These are phyloP conservation scores for Paraphaeosphaeria minitans DNA, from an alignment of 2,329 filamentous ascomycete genomes.

Conservation along the genomic window DNA sequence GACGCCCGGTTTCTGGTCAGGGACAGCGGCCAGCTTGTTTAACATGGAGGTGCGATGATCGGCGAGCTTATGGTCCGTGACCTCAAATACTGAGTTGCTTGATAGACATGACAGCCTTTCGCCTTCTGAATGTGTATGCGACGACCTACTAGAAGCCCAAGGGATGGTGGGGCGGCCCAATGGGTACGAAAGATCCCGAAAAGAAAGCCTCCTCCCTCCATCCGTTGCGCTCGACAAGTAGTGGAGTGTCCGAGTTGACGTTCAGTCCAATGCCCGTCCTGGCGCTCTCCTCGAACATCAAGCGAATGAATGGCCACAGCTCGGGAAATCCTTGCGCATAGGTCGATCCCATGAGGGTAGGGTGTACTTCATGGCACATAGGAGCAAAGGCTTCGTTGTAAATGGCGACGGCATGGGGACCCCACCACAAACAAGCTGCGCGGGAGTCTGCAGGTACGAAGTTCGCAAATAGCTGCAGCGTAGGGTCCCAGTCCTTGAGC, in stretches of 20 bases:
- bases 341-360: conserved; percentile 37
- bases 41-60: conserved; percentile 40
- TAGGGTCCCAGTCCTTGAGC: conserved; percentile 28
- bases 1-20: conserved; percentile 25
- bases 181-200: conserved; percentile 36
- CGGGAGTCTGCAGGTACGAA: conserved; percentile 39
- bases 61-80: conserved; percentile 36
- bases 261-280: conserved; percentile 29
- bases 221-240: conserved; percentile 37
- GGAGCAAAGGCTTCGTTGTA: conserved; percentile 40
- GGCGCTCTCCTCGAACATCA: conserved; percentile 31
- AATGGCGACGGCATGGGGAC: conserved; percentile 23
- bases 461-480: conserved; percentile 33
- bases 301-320: conserved; percentile 26
- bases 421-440: conserved; percentile 42
- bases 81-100: conserved; percentile 34
- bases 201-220: conserved; percentile 41
- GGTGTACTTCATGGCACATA: conserved; percentile 32
- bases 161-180: conserved; percentile 31
- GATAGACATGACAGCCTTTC: too few relatives aligned
- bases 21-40: conserved; percentile 37
- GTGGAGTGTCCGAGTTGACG: conserved; percentile 25
- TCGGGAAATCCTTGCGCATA: conserved; percentile 38
- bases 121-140: too few relatives aligned
- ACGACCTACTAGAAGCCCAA: conserved; percentile 30